Percentiles rank a stretch among this genome's conserved stretches.
Conservation (phyloP, 768 basidiomycete genomes). For the Lyophyllum shimeji region DNA sequence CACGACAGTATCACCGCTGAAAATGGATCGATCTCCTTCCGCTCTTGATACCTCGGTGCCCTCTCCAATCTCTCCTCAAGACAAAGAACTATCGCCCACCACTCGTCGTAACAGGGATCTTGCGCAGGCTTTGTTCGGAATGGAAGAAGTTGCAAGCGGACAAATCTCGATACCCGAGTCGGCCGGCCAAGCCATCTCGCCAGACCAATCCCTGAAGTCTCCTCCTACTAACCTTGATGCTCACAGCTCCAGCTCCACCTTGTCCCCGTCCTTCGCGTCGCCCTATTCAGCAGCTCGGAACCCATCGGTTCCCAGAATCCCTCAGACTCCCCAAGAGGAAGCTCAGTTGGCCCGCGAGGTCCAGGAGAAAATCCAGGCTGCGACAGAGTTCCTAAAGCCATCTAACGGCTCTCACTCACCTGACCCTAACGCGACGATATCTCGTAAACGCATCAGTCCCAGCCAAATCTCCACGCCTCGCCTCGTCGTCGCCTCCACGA, state of each 20-base stretch:
- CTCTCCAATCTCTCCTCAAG: constrained; percentile 21
- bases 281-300: constrained; percentile 40
- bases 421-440: constrained; percentile 32
- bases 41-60: constrained; percentile 20
- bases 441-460: constrained; percentile 60
- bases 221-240: constrained; percentile 16
- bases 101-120: constrained; percentile 70
- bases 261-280: constrained; percentile 26
- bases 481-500: constrained; percentile 65
- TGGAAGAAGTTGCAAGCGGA: constrained; percentile 30
- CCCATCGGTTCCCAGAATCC: constrained; percentile 42
- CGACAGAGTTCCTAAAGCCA: constrained; percentile 59
- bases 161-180: not conserved
- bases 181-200: not conserved
- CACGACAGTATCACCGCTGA: constrained; percentile 26
- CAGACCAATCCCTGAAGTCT: constrained; percentile 1
- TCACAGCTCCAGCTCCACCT: constrained; percentile 23
- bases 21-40: constrained; percentile 20
- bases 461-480: constrained; percentile 67
- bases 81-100: constrained; percentile 43
- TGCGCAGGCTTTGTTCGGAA: constrained; percentile 75
- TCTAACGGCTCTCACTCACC: constrained; percentile 37
- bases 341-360: constrained; percentile 63
- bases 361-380: constrained; percentile 66
- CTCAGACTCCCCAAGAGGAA: constrained; percentile 45